Conservation (phyloP, 805 yeast genomes). For the Saturnispora zaruensis region DNA sequence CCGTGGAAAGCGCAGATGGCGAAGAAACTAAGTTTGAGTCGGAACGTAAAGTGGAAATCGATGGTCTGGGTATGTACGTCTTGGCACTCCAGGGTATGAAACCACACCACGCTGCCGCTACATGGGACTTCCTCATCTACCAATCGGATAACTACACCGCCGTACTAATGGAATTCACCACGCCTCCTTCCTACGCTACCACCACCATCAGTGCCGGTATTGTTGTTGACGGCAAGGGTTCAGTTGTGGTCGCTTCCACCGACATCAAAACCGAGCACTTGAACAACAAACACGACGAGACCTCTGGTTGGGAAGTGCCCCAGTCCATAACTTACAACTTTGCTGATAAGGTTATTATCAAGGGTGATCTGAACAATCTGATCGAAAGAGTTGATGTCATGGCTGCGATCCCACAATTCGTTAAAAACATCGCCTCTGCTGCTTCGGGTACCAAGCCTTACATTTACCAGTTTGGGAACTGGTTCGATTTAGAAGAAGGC, state of each 20-base stretch:
- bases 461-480: conserved; percentile 83
- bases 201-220: conserved; percentile 77
- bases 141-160: conserved; percentile 69
- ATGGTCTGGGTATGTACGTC: conserved; percentile 69
- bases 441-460: conserved; percentile 96
- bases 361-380: conserved; percentile 52
- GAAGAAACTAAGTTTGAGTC: conserved; percentile 10
- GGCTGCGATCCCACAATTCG: conserved; percentile 93
- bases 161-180: conserved; percentile 89
- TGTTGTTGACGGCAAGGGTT: conserved; percentile 53
- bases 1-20: conserved; percentile 11
- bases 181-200: conserved; percentile 82
- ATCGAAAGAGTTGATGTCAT: conserved; percentile 94
- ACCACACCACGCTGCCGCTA: conserved; percentile 96
- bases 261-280: conserved; percentile 58
- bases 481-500: conserved; percentile 33
- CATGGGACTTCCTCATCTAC: conserved; percentile 91
- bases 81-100: conserved; percentile 99
- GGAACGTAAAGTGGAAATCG: conserved; percentile 20
- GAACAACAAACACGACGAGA: conserved; percentile 52
- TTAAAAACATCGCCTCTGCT: conserved; percentile 86
- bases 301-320: conserved; percentile 91
- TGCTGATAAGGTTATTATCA: conserved; percentile 37
- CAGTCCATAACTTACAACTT: conserved; percentile 47
- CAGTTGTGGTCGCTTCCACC: conserved; percentile 52